These are phyloP conservation scores for Penicillium sumatraense DNA, from an alignment of 2,329 filamentous ascomycete species.

Conservation along the genomic window DNA sequence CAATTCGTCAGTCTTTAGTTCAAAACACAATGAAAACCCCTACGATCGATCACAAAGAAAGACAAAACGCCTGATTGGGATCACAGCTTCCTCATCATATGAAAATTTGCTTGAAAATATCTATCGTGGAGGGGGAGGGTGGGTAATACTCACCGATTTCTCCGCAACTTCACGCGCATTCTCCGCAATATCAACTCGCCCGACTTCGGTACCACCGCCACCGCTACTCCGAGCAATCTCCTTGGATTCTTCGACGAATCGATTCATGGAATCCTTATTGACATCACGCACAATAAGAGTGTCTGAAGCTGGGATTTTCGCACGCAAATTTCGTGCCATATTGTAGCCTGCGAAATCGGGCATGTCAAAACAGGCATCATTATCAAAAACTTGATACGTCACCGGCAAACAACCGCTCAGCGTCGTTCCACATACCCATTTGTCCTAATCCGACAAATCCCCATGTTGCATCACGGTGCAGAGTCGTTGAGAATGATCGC, in stretches of 20 bases:
- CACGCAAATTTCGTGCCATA: constrained; percentile 73
- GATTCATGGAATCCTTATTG: constrained; percentile 60
- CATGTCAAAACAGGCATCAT: neutral
- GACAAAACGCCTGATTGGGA: too few species aligned
- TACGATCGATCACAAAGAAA: too few species aligned
- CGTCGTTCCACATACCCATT: constrained; percentile 66
- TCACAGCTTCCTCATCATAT: too few species aligned
- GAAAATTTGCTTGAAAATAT: too few species aligned
- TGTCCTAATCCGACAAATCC: constrained; percentile 65
- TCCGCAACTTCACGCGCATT: constrained; percentile 67
- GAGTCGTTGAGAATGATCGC: constrained; percentile 53
- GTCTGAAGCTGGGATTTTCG: constrained; percentile 67
- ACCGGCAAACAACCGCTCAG: too few species aligned
- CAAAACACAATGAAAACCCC: too few species aligned
- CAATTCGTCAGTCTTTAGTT: neutral
- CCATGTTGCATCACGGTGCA: constrained; percentile 55
- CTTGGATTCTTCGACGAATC: constrained; percentile 61
- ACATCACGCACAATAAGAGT: constrained; percentile 69
- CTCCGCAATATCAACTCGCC: constrained; percentile 60
- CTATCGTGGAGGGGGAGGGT: too few species aligned
- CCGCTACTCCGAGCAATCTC: constrained; percentile 33
- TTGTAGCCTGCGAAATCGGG: constrained; percentile 60
- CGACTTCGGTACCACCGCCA: constrained; percentile 36
- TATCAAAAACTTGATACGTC: neutral
- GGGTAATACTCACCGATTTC: constrained; percentile 63